Evolutionary conservation across 169 alveolate genomes (phyloP).

Genomic region (Cryptosporidium parvum): DNA sequence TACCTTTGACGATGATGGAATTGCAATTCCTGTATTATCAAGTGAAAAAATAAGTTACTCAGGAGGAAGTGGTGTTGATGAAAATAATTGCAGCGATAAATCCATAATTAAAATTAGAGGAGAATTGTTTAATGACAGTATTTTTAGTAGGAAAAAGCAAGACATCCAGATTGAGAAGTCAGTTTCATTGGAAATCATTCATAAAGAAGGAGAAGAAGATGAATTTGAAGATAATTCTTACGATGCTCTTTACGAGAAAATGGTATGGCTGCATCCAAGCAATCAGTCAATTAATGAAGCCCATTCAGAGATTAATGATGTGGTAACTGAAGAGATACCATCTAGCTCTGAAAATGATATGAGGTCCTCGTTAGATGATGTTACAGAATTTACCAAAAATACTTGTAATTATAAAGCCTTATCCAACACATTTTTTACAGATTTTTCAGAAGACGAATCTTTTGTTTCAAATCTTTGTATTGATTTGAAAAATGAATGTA

Average conservation of each 20-base stretch:
- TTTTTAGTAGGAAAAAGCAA: constrained; percentile 38
- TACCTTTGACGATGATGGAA: constrained; percentile 73
- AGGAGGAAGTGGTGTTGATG: constrained; percentile 2
- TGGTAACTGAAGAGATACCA: constrained; percentile 2
- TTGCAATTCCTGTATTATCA: constrained; percentile 61
- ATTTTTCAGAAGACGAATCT: constrained; percentile 1
- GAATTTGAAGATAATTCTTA: constrained; percentile 33
- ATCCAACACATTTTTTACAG: neutral
- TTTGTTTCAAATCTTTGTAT: constrained; percentile 20
- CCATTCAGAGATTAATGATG: neutral
- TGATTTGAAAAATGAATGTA: constrained; percentile 34
- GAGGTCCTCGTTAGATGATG: neutral
- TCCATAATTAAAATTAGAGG: constrained; percentile 40
- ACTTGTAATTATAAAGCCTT: neutral
- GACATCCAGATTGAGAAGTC: constrained; percentile 62
- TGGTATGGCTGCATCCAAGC: constrained; percentile 41
- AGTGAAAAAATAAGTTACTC: constrained; percentile 60
- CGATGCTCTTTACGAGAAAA: constrained; percentile 37
- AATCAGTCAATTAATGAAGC: neutral
- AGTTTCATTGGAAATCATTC: constrained; percentile 41
- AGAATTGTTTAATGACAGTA: constrained; percentile 26
- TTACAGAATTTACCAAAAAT: neutral
- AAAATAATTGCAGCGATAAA: neutral
- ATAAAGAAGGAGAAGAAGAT: constrained; percentile 18
- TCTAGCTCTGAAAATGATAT: constrained; percentile 1